A percentile compares a stretch with the other conserved stretches of the same genome.
phyloP scores from a whole-genome alignment of 2,329 filamentous ascomycete genomes.

The Cercospora janseana region DNA sequence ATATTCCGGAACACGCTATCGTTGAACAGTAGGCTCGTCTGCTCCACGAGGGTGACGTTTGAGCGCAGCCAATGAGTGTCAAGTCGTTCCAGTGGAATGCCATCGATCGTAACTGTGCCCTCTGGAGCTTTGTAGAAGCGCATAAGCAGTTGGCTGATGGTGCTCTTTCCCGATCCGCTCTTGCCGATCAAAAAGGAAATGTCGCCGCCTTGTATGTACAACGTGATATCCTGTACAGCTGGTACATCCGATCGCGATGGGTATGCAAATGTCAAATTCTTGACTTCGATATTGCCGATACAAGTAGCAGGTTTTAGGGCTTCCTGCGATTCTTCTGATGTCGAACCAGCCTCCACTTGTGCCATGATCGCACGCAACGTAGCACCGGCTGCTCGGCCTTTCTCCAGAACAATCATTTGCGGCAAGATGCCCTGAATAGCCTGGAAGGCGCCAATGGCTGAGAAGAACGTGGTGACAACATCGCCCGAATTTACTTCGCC shows the following conservation, averaged over 20 bases:
- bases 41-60: constrained; percentile 79
- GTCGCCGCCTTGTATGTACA: constrained; percentile 70
- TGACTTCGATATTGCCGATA: constrained; percentile 66
- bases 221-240: constrained; percentile 60
- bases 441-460: constrained; percentile 72
- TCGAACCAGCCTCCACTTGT: constrained; percentile 34
- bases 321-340: constrained; percentile 22
- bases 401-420: constrained; percentile 73
- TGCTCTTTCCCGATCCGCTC: constrained; percentile 92
- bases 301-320: constrained; percentile 44
- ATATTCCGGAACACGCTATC: constrained; percentile 78
- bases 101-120: constrained; percentile 70
- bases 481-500: constrained; percentile 61
- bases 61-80: constrained; percentile 70
- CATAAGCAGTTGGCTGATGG: constrained; percentile 74
- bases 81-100: constrained; percentile 58
- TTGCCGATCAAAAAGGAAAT: constrained; percentile 79
- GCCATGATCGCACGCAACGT: constrained; percentile 54
- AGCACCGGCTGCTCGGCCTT: constrained; percentile 71
- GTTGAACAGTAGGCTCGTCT: constrained; percentile 76
- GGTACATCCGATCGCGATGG: constrained; percentile 63
- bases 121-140: constrained; percentile 68
- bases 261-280: constrained; percentile 63
- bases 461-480: constrained; percentile 82
- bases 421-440: constrained; percentile 72